Evolutionary conservation across 371 early-diverging fungal species (phyloP).

Genomic region (Dinochytrium kinnereticum): DNA sequence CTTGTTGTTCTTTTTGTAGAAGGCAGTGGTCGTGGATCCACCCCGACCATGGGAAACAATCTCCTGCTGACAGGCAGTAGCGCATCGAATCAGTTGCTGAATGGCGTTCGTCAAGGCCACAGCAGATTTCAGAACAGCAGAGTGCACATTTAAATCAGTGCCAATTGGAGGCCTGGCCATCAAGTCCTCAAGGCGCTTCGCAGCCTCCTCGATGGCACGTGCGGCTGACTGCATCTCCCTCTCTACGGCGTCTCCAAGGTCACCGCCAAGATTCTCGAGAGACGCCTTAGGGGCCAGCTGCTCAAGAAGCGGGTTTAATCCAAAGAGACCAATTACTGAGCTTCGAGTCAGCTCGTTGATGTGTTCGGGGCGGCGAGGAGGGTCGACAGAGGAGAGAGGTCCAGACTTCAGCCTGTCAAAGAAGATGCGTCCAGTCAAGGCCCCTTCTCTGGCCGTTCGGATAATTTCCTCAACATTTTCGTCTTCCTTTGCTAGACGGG

Average conservation of each 20-base stretch:
- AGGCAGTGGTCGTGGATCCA: constrained; percentile 78
- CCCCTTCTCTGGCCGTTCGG: constrained; percentile 66
- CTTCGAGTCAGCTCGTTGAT: constrained; percentile 75
- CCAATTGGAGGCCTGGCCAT: constrained; percentile 77
- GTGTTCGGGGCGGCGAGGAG: constrained; percentile 73
- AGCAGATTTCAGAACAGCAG: constrained; percentile 86
- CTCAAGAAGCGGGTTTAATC: constrained; percentile 70
- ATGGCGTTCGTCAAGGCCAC: constrained; percentile 94
- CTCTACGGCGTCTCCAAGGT: constrained; percentile 91
- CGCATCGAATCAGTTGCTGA: constrained; percentile 90
- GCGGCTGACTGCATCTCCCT: constrained; percentile 93
- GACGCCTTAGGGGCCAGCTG: constrained; percentile 45
- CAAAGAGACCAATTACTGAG: constrained; percentile 71
- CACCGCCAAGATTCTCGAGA: constrained; percentile 64
- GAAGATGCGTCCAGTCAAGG: constrained; percentile 68
- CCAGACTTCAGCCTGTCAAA: constrained; percentile 85
- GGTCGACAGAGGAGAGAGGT: constrained; percentile 72
- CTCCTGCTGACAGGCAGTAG: constrained; percentile 94
- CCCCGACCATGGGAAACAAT: constrained; percentile 94
- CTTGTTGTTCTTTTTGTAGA: constrained; percentile 98
- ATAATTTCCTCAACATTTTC: constrained; percentile 79
- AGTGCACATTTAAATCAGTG: constrained; percentile 86
- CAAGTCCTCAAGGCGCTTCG: constrained; percentile 78
- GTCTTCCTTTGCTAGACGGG: constrained; percentile 81
- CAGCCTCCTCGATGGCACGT: constrained; percentile 90